A percentile compares a stretch with the other conserved stretches of the same genome.
Evolutionary conservation across 306 rosid genomes (phyloP).

Genomic region (Cicer pinnatifidum): DNA sequence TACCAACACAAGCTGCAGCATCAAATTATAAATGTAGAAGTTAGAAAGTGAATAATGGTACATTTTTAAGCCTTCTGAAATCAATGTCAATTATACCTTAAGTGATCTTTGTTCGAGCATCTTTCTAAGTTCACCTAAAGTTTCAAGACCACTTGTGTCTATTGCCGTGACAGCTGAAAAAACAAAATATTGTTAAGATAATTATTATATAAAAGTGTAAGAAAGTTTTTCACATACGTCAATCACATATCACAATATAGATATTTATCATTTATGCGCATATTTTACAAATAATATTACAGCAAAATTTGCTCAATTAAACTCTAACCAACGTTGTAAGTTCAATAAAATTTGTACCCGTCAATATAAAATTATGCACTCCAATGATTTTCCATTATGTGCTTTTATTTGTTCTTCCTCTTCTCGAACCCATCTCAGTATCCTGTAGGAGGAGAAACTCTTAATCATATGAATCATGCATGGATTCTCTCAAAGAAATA

Average conservation of each 20-base stretch:
- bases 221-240: not conserved
- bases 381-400: slow-evolving; percentile 55
- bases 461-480: slow-evolving; percentile 43
- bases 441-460: slow-evolving; percentile 53
- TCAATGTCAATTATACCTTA: slow-evolving; percentile 53
- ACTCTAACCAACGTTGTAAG: not conserved
- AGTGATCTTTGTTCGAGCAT: slow-evolving; percentile 68
- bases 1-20: slow-evolving; percentile 73
- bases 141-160: slow-evolving; percentile 79
- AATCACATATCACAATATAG: not conserved
- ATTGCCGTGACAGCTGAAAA: slow-evolving; percentile 84
- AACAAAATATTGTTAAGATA: slow-evolving; percentile 30
- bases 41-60: not conserved
- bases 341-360: slow-evolving; percentile 58
- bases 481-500: slow-evolving; percentile 29
- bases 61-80: not conserved
- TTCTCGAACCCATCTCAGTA: slow-evolving; percentile 86
- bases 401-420: slow-evolving; percentile 79
- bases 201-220: not conserved
- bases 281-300: not conserved
- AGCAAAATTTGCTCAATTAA: not conserved
- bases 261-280: not conserved
- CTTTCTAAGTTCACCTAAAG: slow-evolving; percentile 66
- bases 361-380: slow-evolving; percentile 82
- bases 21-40: slow-evolving; percentile 9